Evolutionary conservation across 495 filamentous ascomycete genomes (phyloP).

Genomic region (Arthonia radiata): DNA sequence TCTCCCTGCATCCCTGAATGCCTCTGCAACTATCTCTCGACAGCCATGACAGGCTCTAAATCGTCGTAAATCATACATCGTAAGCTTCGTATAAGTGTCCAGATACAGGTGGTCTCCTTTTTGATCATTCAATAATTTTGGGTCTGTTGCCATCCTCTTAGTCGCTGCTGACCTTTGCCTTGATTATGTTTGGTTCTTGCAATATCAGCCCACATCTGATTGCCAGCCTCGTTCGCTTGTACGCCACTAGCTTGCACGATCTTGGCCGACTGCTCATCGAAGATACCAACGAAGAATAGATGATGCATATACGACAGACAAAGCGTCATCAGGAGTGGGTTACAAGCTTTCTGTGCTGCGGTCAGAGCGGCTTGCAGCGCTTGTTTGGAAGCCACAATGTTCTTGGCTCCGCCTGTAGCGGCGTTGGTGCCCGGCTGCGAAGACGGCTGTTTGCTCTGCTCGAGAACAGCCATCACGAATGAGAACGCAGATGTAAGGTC

Average conservation of each 20-base stretch:
- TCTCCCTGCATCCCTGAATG: too few relatives aligned
- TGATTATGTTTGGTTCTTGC: too few relatives aligned
- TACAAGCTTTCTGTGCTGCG: slow-evolving; percentile 26
- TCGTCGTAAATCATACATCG: too few relatives aligned
- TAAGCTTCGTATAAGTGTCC: too few relatives aligned
- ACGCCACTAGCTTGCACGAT: slow-evolving; percentile 47
- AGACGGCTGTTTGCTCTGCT: too few relatives aligned
- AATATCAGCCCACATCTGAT: slow-evolving; percentile 65
- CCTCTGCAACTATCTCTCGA: too few relatives aligned
- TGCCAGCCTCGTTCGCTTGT: slow-evolving; percentile 50
- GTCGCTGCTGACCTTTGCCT: too few relatives aligned
- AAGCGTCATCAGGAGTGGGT: slow-evolving; percentile 54
- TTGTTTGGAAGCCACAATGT: slow-evolving; percentile 51
- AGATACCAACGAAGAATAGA: slow-evolving; percentile 61
- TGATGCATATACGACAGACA: slow-evolving; percentile 64
- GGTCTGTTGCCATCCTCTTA: too few relatives aligned
- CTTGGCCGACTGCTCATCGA: slow-evolving; percentile 81
- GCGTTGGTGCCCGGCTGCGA: slow-evolving; percentile 5
- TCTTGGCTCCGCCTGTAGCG: too few relatives aligned
- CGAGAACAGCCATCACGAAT: slow-evolving; percentile 8
- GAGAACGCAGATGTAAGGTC: slow-evolving; percentile 24
- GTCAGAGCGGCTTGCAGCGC: slow-evolving; percentile 43
- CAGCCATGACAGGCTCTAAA: too few relatives aligned
- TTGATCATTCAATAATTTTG: too few relatives aligned
- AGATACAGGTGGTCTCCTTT: too few relatives aligned